Base-by-base conservation (phyloP, 495 filamentous ascomycete species). In the Neurospora sp. region DNA sequence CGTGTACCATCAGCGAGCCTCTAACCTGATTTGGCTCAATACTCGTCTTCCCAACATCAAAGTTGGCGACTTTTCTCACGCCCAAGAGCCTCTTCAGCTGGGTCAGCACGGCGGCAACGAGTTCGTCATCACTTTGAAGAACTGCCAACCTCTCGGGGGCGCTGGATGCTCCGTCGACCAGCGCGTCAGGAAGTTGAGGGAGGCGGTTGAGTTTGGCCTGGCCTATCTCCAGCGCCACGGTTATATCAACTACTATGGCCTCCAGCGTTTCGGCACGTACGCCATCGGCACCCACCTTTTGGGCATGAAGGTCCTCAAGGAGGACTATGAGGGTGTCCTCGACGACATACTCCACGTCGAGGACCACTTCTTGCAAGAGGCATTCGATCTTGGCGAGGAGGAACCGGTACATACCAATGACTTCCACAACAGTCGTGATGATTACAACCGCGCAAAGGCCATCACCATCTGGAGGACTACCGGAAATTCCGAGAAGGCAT, bases 211-310 rank as follows among this genome's bases (percentile, higher is more conserved):
- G 54, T 78, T 79, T 14, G 84, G 82, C 1, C 73, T 89, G 14
- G 82, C 86, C 7, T 81, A 91, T 48, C 85, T 98, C 6, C 82
- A 81, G 14, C 78, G 88, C 62, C 83, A 88, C 16, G 96, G 96
- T 0, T 99, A 97, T 82, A 89, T 98, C 80, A 98, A 99, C 81
- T 98, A 98, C 84, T 99, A 92, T 74, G 96, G 96, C 16, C 88
- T 98, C 3, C 96, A 99, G 82, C 90, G 96, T 14, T 99, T 99
- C 76, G 96, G 96, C 35, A 92, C 93, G 4, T 94, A 94, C 80
- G 81, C 87, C 4, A 91, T 90, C 6, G 89, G 93, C 5, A 98
- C 96, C 1, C 92, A 97, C 75, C 86, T 88, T 1, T 81, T 97
- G 14, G 96, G 96, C 41, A 85, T 92, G 78, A 92, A 92, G 78